Conservation (phyloP, 345 rosid species). For the Boechera divaricarpa region DNA sequence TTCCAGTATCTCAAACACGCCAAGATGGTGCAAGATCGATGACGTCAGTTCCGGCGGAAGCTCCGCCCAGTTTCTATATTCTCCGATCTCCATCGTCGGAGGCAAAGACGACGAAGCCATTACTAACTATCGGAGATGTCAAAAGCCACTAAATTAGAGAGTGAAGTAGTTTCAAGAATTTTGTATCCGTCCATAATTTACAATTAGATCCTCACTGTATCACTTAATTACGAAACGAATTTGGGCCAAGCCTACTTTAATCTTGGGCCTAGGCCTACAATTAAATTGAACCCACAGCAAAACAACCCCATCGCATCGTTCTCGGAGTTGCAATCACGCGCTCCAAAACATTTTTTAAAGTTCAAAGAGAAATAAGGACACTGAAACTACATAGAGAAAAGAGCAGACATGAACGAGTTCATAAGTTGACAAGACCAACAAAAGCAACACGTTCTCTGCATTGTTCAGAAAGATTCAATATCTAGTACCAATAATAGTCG, state of each 20-base stretch:
- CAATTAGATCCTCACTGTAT: not conserved
- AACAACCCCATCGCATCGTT: too few relatives aligned
- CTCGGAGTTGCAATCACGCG: not conserved
- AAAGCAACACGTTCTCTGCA: constrained; percentile 16
- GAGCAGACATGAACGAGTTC: not conserved
- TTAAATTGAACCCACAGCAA: too few relatives aligned
- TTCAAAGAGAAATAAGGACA: not conserved
- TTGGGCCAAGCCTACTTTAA: constrained; percentile 2
- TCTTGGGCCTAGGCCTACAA: not conserved
- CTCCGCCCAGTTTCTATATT: constrained; percentile 53
- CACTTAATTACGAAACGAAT: not conserved
- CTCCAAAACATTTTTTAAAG: not conserved
- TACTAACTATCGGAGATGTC: too few relatives aligned
- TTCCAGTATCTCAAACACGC: constrained; percentile 49
- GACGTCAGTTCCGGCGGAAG: constrained; percentile 58
- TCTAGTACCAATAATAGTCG: not conserved
- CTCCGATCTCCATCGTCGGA: not conserved
- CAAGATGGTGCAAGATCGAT: constrained; percentile 54
- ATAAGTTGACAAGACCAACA: not conserved
- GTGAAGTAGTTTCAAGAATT: not conserved
- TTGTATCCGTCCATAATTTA: not conserved
- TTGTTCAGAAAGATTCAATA: not conserved
- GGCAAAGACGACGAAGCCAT: not conserved
- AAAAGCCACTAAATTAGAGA: not conserved
- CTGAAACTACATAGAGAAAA: not conserved